Base-by-base conservation (phyloP, 495 filamentous ascomycete species). In the Parmelia sp. region DNA sequence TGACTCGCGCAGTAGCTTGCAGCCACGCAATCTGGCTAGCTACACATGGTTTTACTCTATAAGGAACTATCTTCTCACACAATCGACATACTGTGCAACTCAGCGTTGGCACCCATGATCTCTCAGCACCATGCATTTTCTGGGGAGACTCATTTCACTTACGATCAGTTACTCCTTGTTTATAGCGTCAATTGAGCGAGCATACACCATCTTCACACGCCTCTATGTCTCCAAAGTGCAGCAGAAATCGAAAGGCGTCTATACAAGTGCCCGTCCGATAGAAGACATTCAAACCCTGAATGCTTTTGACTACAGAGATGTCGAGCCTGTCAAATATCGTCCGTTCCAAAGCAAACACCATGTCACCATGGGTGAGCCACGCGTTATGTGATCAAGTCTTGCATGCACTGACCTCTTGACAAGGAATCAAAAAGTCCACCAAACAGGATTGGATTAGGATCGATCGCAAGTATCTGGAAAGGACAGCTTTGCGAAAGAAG, bases 371-470 rank as follows among this genome's bases (percentile, higher is more conserved):
- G 65, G 65, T 66, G 15, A 19, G 11, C 0, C 21, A 44, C 8
- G 12, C n/a, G 25, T 23, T 17, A 21, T 11, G 25, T 44, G 1
- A 21, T 33, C 11, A 21, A 14, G 14, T 35, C 29, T 55, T 33
- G 29, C 27, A 56, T 27, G 5, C 14, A 21, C 51, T 62, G 25
- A 62, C 47, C 35, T 49, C 14, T 42, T 11, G 19, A 11, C 17
- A 59, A 68, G 66, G 66, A 25, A 64, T 68, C 36, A 61, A 57
- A 17, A 68, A 68, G 47, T 59, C 58, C 29, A 40, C 29, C 9
- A 64, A 60, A 40, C 55, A 65, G 33, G 57, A 68, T 21, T 68
- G 66, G 62, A 65, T 68, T 29, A 55, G 51, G 39, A 68, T 68
- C n/a, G 66, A 68, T 44, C 57, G 56, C 21, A 49, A 57, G 1